Evolutionary conservation across 2,329 filamentous ascomycete species (phyloP).

Genomic region (Pseudocercospora vitis): DNA sequence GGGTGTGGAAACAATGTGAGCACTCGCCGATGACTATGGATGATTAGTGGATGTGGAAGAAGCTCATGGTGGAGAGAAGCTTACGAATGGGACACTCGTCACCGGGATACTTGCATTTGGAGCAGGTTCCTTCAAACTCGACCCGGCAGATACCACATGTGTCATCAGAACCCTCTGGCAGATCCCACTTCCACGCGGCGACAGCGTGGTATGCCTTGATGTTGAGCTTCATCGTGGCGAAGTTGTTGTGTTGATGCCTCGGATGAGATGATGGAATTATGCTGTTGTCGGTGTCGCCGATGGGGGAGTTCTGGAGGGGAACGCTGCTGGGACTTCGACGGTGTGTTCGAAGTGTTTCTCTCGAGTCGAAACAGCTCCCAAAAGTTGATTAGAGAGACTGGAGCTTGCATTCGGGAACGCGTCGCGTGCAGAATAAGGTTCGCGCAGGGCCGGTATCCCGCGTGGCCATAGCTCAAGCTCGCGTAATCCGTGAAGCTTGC

Average conservation of each 20-base stretch:
- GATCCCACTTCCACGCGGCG: conserved; percentile 96
- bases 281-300: no score
- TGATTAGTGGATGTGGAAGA: conserved; percentile 20
- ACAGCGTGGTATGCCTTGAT: conserved; percentile 93
- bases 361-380: no score
- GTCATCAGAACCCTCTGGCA: conserved; percentile 78
- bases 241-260: background rate
- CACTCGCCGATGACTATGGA: conserved; percentile 85
- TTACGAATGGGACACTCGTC: conserved; percentile 90
- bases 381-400: background rate
- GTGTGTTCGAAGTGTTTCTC: background rate
- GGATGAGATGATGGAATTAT: background rate
- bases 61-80: conserved; percentile 37
- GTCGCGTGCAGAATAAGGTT: background rate
- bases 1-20: conserved; percentile 97
- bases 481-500: background rate
- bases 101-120: conserved; percentile 95
- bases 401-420: background rate
- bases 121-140: conserved; percentile 95
- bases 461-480: background rate
- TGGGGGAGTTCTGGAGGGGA: background rate
- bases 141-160: conserved; percentile 98
- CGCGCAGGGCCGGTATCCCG: background rate
- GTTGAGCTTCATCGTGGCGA: conserved; percentile 78
- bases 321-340: background rate